Evolutionary conservation across 495 filamentous ascomycete species (phyloP).

Genomic region (Penicillium bialowiezense): DNA sequence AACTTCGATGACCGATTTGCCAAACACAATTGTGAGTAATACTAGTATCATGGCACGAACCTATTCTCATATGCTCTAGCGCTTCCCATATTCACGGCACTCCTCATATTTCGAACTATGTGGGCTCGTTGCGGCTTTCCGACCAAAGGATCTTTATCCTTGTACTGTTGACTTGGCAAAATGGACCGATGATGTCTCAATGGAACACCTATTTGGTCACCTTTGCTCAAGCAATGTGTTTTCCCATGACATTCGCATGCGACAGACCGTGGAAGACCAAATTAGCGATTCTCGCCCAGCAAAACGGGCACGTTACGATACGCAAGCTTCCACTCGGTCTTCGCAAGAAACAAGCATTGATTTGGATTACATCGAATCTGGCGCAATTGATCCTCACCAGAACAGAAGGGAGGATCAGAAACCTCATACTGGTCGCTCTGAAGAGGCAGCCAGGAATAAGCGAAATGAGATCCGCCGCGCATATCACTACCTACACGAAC

Average conservation of each 20-base stretch:
- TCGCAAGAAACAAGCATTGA: slow-evolving; percentile 9
- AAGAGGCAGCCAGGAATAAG: slow-evolving; percentile 12
- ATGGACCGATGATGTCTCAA: slow-evolving; percentile 63
- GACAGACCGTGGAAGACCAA: slow-evolving; percentile 17
- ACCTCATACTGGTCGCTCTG: not conserved
- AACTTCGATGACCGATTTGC: slow-evolving; percentile 5
- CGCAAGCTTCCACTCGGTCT: slow-evolving; percentile 20
- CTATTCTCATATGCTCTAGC: slow-evolving; percentile 22
- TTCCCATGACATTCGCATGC: slow-evolving; percentile 65
- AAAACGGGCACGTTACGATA: slow-evolving; percentile 27
- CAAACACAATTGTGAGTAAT: slow-evolving; percentile 22
- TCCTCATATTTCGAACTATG: slow-evolving; percentile 83
- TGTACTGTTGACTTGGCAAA: slow-evolving; percentile 67
- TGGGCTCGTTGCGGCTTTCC: slow-evolving; percentile 63
- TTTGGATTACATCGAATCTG: slow-evolving; percentile 6
- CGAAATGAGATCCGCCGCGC: slow-evolving; percentile 27
- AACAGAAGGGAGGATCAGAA: not conserved
- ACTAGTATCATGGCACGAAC: not conserved
- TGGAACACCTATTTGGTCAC: slow-evolving; percentile 67
- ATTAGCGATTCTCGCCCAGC: slow-evolving; percentile 15
- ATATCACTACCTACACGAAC: slow-evolving; percentile 24
- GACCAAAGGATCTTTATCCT: slow-evolving; percentile 75
- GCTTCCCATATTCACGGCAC: slow-evolving; percentile 87
- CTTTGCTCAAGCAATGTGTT: slow-evolving; percentile 61
- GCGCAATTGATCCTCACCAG: slow-evolving; percentile 2